Evolutionary conservation across 1,139 yeast species (phyloP), one percentile per base, ranked within the genome.

Genomic region (Geotrichum aggregatum): DNA sequence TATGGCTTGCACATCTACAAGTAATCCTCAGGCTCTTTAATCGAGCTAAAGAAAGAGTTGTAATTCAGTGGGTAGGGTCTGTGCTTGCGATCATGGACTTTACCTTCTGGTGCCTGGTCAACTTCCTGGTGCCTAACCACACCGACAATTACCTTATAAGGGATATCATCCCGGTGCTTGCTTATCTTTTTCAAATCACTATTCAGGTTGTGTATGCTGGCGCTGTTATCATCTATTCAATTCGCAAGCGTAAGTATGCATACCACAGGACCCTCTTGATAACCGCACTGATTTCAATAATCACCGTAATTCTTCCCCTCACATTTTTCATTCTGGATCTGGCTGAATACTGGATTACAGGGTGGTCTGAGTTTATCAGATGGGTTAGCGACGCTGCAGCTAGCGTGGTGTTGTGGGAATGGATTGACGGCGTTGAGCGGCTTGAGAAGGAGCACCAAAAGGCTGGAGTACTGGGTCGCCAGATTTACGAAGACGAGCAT

Each of bases 351-450:
- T 86, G 88, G 82, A 80, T 84, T 10, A 78, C 79, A 55, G 87
- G 84, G 56, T 76, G 88, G 63, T 82, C 92, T 3, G 94, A 85
- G 60, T 85, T 84, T 62, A 82, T 86, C 6, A 74, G 84, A 19
- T 78, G 88, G 54, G 88, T 87, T 42, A 63, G 67, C 26, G 63
- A 63, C 28, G 69, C 67, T 1, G 69, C 70, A 1, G 70, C 72
- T 1, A 62, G 65, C n/a, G 89, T 87, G 2, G 78, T 87, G 11
- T 89, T 89, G 0, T 88, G 96, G 96, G 96, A 87, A 67, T 88
- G 96, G 95, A 78, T 87, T 56, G 89, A 87, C 63, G 76, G 87
- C 55, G 77, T 84, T 55, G 80, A 80, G 56, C 68, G 76, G 14
- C 70, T 83, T 28, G 84, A 83, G 70, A 78, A 78, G 59, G 75